A percentile compares a stretch with the other conserved stretches of the same genome.
phyloP scores from a whole-genome alignment of 345 rosid genomes.

The Capsella bursapastoris region DNA sequence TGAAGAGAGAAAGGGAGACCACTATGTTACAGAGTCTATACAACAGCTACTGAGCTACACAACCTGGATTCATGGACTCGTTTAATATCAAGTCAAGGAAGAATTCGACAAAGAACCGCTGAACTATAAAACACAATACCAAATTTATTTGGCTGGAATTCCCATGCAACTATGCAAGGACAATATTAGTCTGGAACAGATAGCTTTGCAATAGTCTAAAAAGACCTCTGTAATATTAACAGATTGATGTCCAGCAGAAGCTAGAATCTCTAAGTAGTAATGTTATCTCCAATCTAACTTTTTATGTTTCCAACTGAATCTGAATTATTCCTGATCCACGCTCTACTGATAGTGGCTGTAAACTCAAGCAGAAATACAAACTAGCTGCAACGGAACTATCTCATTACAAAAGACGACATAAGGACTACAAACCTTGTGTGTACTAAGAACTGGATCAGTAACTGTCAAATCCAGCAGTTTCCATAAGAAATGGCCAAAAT shows the following conservation, averaged over 20 bases:
- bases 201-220: background rate
- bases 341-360: background rate
- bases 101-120: too few species aligned
- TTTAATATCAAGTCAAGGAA: too few species aligned
- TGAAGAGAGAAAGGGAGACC: background rate
- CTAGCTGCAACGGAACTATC: background rate
- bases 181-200: slow-evolving; percentile 87
- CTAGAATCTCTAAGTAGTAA: background rate
- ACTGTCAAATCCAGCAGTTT: too few species aligned
- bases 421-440: background rate
- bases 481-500: too few species aligned
- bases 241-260: background rate
- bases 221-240: background rate
- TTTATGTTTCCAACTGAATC: background rate
- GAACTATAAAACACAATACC: too few species aligned
- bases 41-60: background rate
- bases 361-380: background rate
- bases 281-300: background rate
- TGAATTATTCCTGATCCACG: background rate
- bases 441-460: too few species aligned
- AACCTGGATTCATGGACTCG: slow-evolving; percentile 7
- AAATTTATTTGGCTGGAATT: slow-evolving; percentile 68
- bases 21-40: background rate
- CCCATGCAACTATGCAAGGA: slow-evolving; percentile 54
- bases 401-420: background rate